Base-by-base conservation (phyloP, 441 rosid species). In the Eruca vesicaria region DNA sequence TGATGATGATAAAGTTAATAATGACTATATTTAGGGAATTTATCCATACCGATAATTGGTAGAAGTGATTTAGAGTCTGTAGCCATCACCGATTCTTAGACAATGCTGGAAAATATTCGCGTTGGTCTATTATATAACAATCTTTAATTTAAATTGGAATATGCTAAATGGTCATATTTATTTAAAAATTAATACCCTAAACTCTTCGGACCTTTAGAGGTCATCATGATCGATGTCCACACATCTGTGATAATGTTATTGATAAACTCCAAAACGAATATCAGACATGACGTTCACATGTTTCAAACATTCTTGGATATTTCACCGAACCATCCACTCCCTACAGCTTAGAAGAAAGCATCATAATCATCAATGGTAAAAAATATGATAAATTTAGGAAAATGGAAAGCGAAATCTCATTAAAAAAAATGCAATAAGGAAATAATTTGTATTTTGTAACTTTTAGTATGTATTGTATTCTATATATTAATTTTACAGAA, bases 41-140 rank as follows among this genome's bases (percentile, higher is more conserved):
- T 43, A n/a, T 16, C 43, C 43, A 3, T 84, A 88, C 97, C 93
- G 63, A 92, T 87, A 4, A 88, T 32, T 2, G 96, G 96, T 69
- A 92, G 90, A 63, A 83, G 81, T 55, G 90, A 77, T 79, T 87
- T 85, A 88, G 87, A 87, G 76, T 85, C 86, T 69, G 91, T 83
- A 32, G 91, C 87, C 97, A 92, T 87, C 53, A 36, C 14, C 26
- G 73, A 57, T 68, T n/a, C 23, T 56, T 21, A 35, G 23, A 23
- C 15, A 68, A 68, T 21, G 71, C 5, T 7, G 12, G 10, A 20
- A 23, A 23, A 14, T 3, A n/a, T 29, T 7, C 21, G 52, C 63
- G n/a, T 56, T 68, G 63, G 15, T 55, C 35, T 67, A 33, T 9
- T 53, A 20, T 53, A 53, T 53, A 53, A 10, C 59, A 1, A 53